A percentile compares a stretch with the other conserved stretches of the same genome.
Conservation (phyloP, 2,329 filamentous ascomycete species). For the Talaromyces marneffei region DNA sequence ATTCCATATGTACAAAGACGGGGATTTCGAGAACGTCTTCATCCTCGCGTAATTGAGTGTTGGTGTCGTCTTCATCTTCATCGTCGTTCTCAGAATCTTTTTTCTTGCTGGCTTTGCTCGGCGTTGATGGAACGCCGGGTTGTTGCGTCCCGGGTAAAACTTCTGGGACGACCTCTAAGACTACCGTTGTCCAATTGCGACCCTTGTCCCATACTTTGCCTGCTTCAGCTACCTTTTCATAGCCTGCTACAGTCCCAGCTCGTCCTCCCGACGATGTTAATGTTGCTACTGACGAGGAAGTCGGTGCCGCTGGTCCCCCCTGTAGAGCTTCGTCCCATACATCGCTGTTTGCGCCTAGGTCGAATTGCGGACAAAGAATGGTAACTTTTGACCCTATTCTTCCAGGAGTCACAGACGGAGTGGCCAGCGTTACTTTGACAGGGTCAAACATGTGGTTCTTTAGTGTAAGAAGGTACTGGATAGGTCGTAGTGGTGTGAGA, state of each 20-base stretch:
- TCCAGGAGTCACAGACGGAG: conserved; percentile 71
- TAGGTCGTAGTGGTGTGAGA: conserved; percentile 46
- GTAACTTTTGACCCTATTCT: conserved; percentile 75
- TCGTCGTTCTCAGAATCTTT: conserved; percentile 19
- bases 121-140: neutral
- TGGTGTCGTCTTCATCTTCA: conserved; percentile 28
- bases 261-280: conserved; percentile 17
- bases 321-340: conserved; percentile 87
- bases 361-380: conserved; percentile 88
- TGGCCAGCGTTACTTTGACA: conserved; percentile 80
- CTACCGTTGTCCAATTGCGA: conserved; percentile 89
- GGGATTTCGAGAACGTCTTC: conserved; percentile 78
- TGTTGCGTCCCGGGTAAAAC: conserved; percentile 28
- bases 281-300: conserved; percentile 31
- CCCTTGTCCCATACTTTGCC: conserved; percentile 96
- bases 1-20: conserved; percentile 87
- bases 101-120: conserved; percentile 12
- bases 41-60: conserved; percentile 39
- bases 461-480: conserved; percentile 82
- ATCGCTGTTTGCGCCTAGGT: conserved; percentile 89
- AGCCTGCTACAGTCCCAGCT: conserved; percentile 25
- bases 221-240: conserved; percentile 62
- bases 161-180: conserved; percentile 77
- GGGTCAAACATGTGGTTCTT: conserved; percentile 92
- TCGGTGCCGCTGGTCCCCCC: conserved; percentile 35